Conservation (phyloP, 2,329 filamentous ascomycete species). For the Fusarium temperatum region DNA sequence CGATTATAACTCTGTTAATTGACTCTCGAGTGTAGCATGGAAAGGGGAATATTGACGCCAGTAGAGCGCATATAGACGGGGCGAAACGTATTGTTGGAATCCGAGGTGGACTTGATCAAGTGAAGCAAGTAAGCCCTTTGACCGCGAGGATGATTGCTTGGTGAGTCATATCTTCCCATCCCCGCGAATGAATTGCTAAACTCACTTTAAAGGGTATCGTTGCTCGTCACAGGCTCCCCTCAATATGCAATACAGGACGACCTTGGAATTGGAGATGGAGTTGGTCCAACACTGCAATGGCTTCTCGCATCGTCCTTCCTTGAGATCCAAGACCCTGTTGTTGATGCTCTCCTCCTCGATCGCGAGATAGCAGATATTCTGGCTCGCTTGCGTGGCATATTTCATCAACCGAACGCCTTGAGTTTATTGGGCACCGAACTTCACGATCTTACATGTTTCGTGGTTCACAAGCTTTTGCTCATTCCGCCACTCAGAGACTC, state of each 20-base stretch:
- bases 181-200: neutral
- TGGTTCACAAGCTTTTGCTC: constrained; percentile 59
- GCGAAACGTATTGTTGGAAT: constrained; percentile 59
- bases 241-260: constrained; percentile 64
- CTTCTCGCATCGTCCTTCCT: constrained; percentile 42
- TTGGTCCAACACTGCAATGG: constrained; percentile 61
- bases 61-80: constrained; percentile 59
- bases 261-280: constrained; percentile 56
- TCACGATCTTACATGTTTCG: constrained; percentile 65
- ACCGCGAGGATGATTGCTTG: constrained; percentile 65
- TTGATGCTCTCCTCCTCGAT: constrained; percentile 46
- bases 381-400: constrained; percentile 55
- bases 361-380: constrained; percentile 49
- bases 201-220: constrained; percentile 58
- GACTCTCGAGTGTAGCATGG: constrained; percentile 52
- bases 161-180: constrained; percentile 46
- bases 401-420: constrained; percentile 45
- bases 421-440: constrained; percentile 53
- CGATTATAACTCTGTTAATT: neutral
- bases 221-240: constrained; percentile 62
- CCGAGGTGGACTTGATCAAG: constrained; percentile 59
- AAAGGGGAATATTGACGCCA: constrained; percentile 58
- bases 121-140: constrained; percentile 59
- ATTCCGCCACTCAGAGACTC: constrained; percentile 5
- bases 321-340: constrained; percentile 1